Conservation (phyloP, 2,329 filamentous ascomycete genomes). For the Aspergillus sp. region DNA sequence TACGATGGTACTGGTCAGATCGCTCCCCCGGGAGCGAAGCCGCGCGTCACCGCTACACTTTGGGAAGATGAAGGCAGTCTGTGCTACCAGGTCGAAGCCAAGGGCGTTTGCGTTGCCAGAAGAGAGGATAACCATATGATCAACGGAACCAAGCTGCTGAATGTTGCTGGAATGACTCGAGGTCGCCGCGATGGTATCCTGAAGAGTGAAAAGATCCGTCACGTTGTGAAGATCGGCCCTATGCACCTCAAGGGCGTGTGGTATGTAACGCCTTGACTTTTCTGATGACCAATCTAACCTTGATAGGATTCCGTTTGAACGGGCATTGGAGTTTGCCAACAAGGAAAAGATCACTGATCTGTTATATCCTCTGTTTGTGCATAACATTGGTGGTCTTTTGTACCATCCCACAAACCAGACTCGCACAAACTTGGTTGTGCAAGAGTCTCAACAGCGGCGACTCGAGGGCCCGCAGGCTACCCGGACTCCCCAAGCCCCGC, state of each 20-base stretch:
- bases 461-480: conserved; percentile 47
- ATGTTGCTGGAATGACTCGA: conserved; percentile 96
- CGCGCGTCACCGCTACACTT: conserved; percentile 87
- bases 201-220: conserved; percentile 94
- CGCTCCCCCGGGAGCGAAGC: conserved; percentile 91
- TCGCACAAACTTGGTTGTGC: conserved; percentile 79
- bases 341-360: conserved; percentile 98
- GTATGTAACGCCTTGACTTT: conserved; percentile 49
- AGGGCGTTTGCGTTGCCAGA: conserved; percentile 90
- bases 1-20: conserved; percentile 91
- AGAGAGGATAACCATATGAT: conserved; percentile 99
- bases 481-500: conserved; percentile 63
- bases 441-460: conserved; percentile 72
- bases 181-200: conserved; percentile 92
- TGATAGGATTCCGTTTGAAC: conserved; percentile 89
- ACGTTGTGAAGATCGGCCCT: conserved; percentile 97
- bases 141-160: conserved; percentile 93
- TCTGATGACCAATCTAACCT: conserved; percentile 7
- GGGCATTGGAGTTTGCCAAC: conserved; percentile 97
- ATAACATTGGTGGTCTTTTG: conserved; percentile 89
- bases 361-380: conserved; percentile 92
- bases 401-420: conserved; percentile 85
- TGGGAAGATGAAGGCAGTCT: conserved; percentile 98
- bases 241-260: conserved; percentile 99
- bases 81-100: conserved; percentile 95